phyloP scores from a whole-genome alignment of 495 filamentous ascomycete genomes.

The Penicillium bialowiezense region DNA sequence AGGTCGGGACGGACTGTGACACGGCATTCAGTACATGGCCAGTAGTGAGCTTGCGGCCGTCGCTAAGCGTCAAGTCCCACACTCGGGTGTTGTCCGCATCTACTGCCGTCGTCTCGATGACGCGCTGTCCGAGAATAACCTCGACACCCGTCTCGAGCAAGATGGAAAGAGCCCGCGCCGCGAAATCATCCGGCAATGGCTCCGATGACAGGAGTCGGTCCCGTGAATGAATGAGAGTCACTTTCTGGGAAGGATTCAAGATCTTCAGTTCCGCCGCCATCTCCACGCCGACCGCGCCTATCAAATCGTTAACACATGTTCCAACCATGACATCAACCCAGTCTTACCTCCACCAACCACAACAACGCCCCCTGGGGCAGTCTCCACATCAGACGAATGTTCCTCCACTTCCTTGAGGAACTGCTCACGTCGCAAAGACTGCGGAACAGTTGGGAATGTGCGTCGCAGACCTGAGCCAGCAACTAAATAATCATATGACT shows the following conservation, averaged over 20 bases:
- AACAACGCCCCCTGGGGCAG: constrained; percentile 46
- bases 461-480: constrained; percentile 59
- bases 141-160: constrained; percentile 55
- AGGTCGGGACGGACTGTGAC: constrained; percentile 52
- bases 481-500: constrained; percentile 64
- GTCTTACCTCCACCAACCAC: constrained; percentile 58
- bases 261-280: constrained; percentile 67
- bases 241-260: constrained; percentile 51
- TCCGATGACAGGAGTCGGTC: constrained; percentile 62
- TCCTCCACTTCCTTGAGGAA: constrained; percentile 53
- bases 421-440: constrained; percentile 47
- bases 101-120: constrained; percentile 26
- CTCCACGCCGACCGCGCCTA: constrained; percentile 68
- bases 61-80: constrained; percentile 53
- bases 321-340: no score
- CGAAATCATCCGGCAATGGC: constrained; percentile 63
- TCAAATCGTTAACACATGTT: no score
- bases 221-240: constrained; percentile 68
- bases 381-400: constrained; percentile 22
- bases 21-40: constrained; percentile 60
- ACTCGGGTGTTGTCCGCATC: constrained; percentile 34
- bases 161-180: constrained; percentile 48
- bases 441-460: constrained; percentile 62
- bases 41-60: constrained; percentile 50
- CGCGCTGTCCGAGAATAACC: constrained; percentile 52